Conservation (phyloP, 2,329 filamentous ascomycete species). For the Fusarium nanum region DNA sequence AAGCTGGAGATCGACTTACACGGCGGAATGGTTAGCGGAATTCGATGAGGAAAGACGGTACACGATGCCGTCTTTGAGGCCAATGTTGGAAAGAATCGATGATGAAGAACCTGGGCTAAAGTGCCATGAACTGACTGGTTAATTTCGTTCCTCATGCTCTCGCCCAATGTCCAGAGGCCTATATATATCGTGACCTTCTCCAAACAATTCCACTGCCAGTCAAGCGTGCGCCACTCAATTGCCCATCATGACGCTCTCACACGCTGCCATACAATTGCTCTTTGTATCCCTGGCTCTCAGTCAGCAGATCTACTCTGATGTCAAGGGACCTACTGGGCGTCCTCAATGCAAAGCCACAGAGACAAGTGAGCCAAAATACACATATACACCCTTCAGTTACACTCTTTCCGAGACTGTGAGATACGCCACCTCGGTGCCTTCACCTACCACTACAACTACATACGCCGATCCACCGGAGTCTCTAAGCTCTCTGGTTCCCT, state of each 20-base stretch:
- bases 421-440: constrained; percentile 48
- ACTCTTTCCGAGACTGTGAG: constrained; percentile 50
- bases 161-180: neutral
- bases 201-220: neutral
- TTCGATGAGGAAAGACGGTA: neutral
- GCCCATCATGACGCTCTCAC: constrained; percentile 26
- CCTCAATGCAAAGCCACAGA: constrained; percentile 42
- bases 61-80: neutral
- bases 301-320: constrained; percentile 46
- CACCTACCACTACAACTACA: constrained; percentile 48
- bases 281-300: constrained; percentile 38
- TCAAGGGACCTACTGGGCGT: constrained; percentile 45
- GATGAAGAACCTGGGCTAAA: neutral
- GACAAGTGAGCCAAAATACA: constrained; percentile 44
- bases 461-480: constrained; percentile 47
- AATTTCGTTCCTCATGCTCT: neutral
- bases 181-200: constrained; percentile 15
- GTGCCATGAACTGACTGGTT: neutral
- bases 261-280: constrained; percentile 31
- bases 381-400: constrained; percentile 47
- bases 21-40: constrained; percentile 12
- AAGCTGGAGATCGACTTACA: constrained; percentile 21
- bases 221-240: neutral
- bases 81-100: neutral
- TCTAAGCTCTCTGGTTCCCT: constrained; percentile 42